Evolutionary conservation across 345 rosid species (phyloP).

Genomic region (Pelargonium nanum): DNA sequence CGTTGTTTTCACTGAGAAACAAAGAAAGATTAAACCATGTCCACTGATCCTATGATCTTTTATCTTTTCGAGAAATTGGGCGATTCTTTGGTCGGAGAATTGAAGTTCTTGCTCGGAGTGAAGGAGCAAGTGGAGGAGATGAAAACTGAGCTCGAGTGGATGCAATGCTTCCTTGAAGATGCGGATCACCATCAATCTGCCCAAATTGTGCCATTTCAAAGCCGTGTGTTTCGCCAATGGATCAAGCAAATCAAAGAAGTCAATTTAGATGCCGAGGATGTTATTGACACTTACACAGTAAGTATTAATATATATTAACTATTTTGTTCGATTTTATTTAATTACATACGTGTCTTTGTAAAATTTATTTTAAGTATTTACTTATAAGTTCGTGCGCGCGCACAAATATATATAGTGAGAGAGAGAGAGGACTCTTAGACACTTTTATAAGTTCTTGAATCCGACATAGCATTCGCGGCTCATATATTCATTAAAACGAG

Average conservation of each 20-base stretch:
- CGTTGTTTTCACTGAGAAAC: too few species aligned
- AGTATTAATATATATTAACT: too few species aligned
- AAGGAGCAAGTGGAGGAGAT: slow-evolving; percentile 16
- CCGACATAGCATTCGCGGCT: too few species aligned
- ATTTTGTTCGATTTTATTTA: too few species aligned
- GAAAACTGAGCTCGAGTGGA: slow-evolving; percentile 5
- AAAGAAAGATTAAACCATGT: too few species aligned
- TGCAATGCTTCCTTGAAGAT: slow-evolving; percentile 9
- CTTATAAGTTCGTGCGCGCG: too few species aligned
- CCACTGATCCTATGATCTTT: slow-evolving; percentile 1
- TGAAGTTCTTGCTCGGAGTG: background rate
- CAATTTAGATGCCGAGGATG: slow-evolving; percentile 13
- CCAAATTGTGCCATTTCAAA: background rate
- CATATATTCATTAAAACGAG: too few species aligned
- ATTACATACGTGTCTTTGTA: too few species aligned
- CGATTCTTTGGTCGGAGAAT: background rate
- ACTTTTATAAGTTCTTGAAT: too few species aligned
- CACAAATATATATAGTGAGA: too few species aligned
- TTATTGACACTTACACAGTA: background rate
- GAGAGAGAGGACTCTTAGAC: too few species aligned
- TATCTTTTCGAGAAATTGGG: background rate
- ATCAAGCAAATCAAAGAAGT: slow-evolving; percentile 5
- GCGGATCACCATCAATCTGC: background rate
- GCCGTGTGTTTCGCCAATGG: background rate
- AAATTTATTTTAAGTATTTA: too few species aligned